Percentiles rank a stretch among this genome's conserved stretches.
Conservation (phyloP, 2,329 filamentous ascomycete genomes). For the Cercospora berteroae region DNA sequence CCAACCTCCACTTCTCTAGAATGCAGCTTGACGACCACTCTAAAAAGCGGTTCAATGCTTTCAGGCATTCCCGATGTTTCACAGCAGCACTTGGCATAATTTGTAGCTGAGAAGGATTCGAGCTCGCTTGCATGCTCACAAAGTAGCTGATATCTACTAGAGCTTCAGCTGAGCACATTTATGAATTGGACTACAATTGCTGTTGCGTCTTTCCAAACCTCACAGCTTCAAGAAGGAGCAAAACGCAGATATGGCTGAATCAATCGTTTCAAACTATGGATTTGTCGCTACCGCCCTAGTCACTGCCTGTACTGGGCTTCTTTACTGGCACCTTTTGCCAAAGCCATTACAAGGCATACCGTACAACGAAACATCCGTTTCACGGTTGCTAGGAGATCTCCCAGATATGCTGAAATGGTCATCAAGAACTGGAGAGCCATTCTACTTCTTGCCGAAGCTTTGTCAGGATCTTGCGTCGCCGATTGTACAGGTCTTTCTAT, state of each 20-base stretch:
- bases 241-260: background rate
- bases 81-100: background rate
- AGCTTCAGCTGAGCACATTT: background rate
- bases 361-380: constrained; percentile 42
- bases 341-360: constrained; percentile 50
- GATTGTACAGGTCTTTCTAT: constrained; percentile 50
- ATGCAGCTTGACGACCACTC: background rate
- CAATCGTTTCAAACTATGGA: background rate
- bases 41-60: background rate
- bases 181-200: background rate
- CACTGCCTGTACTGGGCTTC: background rate
- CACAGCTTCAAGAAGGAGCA: background rate
- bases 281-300: background rate
- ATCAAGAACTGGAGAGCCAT: constrained; percentile 12
- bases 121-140: background rate
- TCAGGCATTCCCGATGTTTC: background rate
- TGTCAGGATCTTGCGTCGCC: constrained; percentile 36
- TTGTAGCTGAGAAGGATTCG: background rate
- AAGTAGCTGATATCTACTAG: background rate
- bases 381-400: constrained; percentile 45
- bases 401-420: constrained; percentile 40
- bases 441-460: constrained; percentile 23
- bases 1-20: background rate
- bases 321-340: constrained; percentile 29
- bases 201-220: background rate